Evolutionary conservation across 352 stramenopile genomes (phyloP).

Genomic region (Aphanomyces euteiches): DNA sequence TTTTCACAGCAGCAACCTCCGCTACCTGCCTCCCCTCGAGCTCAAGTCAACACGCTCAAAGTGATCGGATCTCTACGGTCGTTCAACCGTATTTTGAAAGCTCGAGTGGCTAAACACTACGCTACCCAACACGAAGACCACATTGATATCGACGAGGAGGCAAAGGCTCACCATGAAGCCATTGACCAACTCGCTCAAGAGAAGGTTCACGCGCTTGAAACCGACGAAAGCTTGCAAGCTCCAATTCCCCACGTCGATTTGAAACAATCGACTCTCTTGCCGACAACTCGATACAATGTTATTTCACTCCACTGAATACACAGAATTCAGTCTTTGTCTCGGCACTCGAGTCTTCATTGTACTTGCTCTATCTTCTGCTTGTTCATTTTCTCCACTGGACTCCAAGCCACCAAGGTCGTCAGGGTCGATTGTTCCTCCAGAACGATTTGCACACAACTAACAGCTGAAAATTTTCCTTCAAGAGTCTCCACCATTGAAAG

Average conservation of each 20-base stretch:
- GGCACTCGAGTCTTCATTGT: too few relatives aligned
- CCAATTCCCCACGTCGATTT: neutral
- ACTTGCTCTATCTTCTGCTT: too few relatives aligned
- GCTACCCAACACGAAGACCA: neutral
- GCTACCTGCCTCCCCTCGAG: neutral
- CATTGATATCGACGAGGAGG: neutral
- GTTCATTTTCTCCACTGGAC: too few relatives aligned
- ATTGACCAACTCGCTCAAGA: neutral
- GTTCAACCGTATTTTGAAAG: conserved; percentile 22
- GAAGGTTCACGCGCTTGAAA: neutral
- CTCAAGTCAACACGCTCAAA: conserved; percentile 3
- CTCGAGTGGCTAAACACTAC: neutral
- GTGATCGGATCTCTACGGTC: conserved; percentile 8
- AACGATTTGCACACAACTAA: too few relatives aligned
- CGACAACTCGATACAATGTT: neutral
- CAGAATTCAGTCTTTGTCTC: too few relatives aligned
- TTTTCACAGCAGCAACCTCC: neutral
- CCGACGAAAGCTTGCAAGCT: neutral
- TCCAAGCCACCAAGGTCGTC: too few relatives aligned
- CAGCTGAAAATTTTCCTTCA: too few relatives aligned
- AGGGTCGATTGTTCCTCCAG: too few relatives aligned
- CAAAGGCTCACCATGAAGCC: neutral
- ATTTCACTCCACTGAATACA: too few relatives aligned
- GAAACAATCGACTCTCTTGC: neutral
- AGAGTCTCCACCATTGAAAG: too few relatives aligned